Evolutionary conservation across 805 yeast genomes (phyloP).

Genomic region (Wickerhamomyces mucosus): DNA sequence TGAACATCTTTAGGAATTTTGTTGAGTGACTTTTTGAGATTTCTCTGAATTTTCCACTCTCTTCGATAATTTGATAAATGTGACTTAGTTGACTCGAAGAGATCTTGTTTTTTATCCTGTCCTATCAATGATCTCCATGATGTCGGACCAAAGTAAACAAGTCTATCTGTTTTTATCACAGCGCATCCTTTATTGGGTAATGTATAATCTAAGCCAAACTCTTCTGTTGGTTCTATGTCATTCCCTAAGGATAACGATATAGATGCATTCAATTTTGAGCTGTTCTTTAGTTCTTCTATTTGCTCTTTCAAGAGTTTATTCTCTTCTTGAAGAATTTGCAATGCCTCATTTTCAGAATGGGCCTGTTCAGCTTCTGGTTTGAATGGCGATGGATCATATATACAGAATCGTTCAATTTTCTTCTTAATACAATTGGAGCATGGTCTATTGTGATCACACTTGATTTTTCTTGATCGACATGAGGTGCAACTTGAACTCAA

Average conservation of each 20-base stretch:
- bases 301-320: conserved; percentile 11
- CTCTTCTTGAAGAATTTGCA: conserved; percentile 10
- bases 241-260: not conserved
- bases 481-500: conserved; percentile 13
- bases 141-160: conserved; percentile 13
- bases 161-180: conserved; percentile 6
- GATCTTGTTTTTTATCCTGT: conserved; percentile 4
- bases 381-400: conserved; percentile 21
- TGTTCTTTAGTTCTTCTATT: conserved; percentile 6
- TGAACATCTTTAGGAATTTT: conserved; percentile 6
- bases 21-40: conserved; percentile 4
- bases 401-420: conserved; percentile 13
- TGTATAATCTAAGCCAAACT: not conserved
- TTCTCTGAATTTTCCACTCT: conserved; percentile 15
- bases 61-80: conserved; percentile 11
- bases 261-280: not conserved
- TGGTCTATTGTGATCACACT: conserved; percentile 19
- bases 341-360: conserved; percentile 6
- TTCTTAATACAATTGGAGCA: conserved; percentile 17
- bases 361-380: conserved; percentile 17
- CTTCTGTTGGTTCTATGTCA: too few relatives aligned
- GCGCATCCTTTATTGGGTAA: not conserved
- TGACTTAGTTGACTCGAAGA: conserved; percentile 5
- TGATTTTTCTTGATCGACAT: conserved; percentile 16
- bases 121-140: conserved; percentile 14